These are phyloP conservation scores for Rosa chinensis DNA, from an alignment of 306 rosid genomes.

Conservation along the genomic window DNA sequence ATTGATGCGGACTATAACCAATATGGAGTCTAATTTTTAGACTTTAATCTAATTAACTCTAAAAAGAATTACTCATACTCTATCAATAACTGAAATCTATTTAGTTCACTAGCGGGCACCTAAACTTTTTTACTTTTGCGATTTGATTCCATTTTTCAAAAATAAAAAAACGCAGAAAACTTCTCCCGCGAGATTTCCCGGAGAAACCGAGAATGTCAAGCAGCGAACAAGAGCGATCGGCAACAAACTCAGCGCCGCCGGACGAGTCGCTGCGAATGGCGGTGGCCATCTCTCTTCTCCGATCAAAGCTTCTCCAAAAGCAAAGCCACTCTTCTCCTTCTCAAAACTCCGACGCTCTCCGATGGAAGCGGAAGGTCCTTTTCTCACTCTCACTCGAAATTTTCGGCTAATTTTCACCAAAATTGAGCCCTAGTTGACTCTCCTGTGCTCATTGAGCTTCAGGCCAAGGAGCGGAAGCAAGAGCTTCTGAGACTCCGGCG, in stretches of 20 bases:
- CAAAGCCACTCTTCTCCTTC: slow-evolving; percentile 14
- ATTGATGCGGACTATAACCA: too few relatives aligned
- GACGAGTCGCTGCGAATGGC: slow-evolving; percentile 74
- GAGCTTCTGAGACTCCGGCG: slow-evolving; percentile 69
- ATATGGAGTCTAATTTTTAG: too few relatives aligned
- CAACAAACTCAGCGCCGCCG: slow-evolving; percentile 13
- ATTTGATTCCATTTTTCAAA: not conserved
- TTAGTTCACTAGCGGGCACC: too few relatives aligned
- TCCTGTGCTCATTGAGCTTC: slow-evolving; percentile 20
- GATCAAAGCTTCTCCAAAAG: slow-evolving; percentile 50
- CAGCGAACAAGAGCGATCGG: slow-evolving; percentile 12
- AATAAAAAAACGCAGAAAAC: not conserved
- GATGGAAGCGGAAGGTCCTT: slow-evolving; percentile 92
- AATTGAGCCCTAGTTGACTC: slow-evolving; percentile 9
- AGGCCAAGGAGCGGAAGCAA: slow-evolving; percentile 93
- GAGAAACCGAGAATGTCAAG: slow-evolving; percentile 39
- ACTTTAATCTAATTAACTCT: too few relatives aligned
- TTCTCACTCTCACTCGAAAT: not conserved
- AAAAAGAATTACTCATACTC: too few relatives aligned
- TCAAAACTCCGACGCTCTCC: slow-evolving; percentile 57
- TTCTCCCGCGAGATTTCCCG: slow-evolving; percentile 8
- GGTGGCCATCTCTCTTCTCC: slow-evolving; percentile 72
- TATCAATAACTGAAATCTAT: too few relatives aligned
- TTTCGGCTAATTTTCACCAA: not conserved
- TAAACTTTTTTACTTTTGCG: not conserved